Conservation (phyloP, 768 basidiomycete species). For the Hygrocybe coccinea region DNA sequence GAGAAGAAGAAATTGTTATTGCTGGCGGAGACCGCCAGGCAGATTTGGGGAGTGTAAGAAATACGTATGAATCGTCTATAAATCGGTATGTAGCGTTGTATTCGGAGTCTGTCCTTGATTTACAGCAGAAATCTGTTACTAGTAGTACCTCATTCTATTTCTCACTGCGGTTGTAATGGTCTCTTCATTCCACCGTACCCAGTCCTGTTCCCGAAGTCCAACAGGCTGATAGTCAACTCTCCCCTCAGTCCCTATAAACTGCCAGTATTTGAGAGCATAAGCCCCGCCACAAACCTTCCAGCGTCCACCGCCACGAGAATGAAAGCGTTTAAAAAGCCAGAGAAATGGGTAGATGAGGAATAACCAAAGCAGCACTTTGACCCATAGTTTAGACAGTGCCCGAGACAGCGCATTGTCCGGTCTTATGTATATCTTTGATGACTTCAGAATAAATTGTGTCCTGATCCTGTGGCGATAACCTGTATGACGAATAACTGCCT, state of each 20-base stretch:
- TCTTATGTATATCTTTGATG: conserved; percentile 57
- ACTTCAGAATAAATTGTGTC: conserved; percentile 47
- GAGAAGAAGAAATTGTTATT: conserved; percentile 45
- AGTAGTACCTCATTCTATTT: neutral
- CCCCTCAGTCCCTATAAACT: conserved; percentile 19
- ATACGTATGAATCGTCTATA: too few species aligned
- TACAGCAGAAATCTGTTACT: neutral
- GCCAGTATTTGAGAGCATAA: conserved; percentile 61
- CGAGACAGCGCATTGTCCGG: conserved; percentile 64
- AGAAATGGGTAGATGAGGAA: conserved; percentile 73
- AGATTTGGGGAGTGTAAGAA: conserved; percentile 35
- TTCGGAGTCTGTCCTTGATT: too few species aligned
- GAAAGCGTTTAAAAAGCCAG: conserved; percentile 74
- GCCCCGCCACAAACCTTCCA: conserved; percentile 80
- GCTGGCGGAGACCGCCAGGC: conserved; percentile 41
- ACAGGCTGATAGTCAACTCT: neutral
- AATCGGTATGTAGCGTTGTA: too few species aligned
- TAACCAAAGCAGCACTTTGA: conserved; percentile 64
- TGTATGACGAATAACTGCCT: conserved; percentile 38
- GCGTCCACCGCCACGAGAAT: conserved; percentile 59
- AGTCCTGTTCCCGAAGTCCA: neutral
- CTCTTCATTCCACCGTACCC: neutral
- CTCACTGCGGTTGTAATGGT: neutral
- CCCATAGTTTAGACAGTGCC: conserved; percentile 63
- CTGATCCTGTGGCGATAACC: conserved; percentile 42